Base-by-base conservation (phyloP, 2,329 filamentous ascomycete genomes). In the Fusarium ambrosium region DNA sequence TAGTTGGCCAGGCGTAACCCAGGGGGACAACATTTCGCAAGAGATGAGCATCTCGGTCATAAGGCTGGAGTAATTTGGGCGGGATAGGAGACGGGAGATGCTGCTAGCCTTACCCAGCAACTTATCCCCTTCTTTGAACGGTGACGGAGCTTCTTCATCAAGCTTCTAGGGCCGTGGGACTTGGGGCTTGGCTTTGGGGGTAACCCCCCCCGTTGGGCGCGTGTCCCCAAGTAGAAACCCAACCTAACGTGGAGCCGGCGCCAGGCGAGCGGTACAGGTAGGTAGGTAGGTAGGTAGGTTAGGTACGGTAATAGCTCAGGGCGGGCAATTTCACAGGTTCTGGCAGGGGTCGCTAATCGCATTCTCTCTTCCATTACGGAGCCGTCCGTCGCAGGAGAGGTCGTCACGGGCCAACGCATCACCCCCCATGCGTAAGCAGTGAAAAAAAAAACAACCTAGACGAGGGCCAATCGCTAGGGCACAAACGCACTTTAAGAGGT, bases 391-490 rank as follows among this genome's bases (percentile, higher is more conserved):
- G 51, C 51, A 55, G 51, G 27, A 32, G 27, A 53, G 37, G 63
- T 27, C 53, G 24, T 53, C 43, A 51, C 39, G 56, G 64, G 64
- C 51, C 65, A 72, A 51, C 58, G 32, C 61, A 48, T 48, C 24
- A 32, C 45, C 45, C 43, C 45, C 45, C 45, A 72, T 66, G 22
- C 61, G 64, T 69, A 10, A 5, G 22, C 14, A 27, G 32, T 13
- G 11, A 14, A 36, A 36, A 36, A 11, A 62, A 68, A 67, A 62
- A 27, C 51, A 56, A 51, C 29, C 29, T 32, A 32, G 22, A 39
- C 36, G 29, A 29, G 69, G 63, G 51, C 72, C 72, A 74, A 74
- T 72, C 72, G 74, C 13, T 64, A 74, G 61, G 71, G 68, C 64
- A 74, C 65, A 59, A 75, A 58, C 39, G 55, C 63, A 51, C 27